Evolutionary conservation across 1,284 basidiomycete genomes (phyloP).

Genomic region (Tilletia setariae): DNA sequence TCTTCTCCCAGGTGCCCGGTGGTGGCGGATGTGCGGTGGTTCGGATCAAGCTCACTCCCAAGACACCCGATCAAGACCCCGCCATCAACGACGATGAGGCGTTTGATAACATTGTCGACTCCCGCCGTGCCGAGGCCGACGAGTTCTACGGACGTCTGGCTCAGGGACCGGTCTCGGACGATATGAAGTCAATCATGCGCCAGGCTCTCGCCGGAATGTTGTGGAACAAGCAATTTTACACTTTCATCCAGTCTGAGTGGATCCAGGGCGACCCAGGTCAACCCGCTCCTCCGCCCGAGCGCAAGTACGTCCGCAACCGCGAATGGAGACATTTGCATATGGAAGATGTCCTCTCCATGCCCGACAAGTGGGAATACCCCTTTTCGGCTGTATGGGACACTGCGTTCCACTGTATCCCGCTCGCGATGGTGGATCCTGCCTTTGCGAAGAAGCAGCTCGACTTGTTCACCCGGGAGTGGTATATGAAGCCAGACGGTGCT

Average conservation of each 20-base stretch:
- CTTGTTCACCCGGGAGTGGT: constrained; percentile 94
- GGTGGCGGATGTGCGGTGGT: constrained; percentile 93
- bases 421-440: constrained; percentile 87
- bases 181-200: constrained; percentile 91
- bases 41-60: constrained; percentile 83
- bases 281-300: constrained; percentile 84
- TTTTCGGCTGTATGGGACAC: constrained; percentile 69
- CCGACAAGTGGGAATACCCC: constrained; percentile 89
- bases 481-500: constrained; percentile 93
- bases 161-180: constrained; percentile 70
- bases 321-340: constrained; percentile 80
- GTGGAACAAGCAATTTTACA: constrained; percentile 95
- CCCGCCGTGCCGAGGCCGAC: constrained; percentile 78
- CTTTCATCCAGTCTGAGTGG: constrained; percentile 95
- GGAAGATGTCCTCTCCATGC: constrained; percentile 95
- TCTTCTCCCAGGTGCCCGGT: constrained; percentile 79
- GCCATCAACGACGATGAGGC: constrained; percentile 80
- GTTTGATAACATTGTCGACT: constrained; percentile 82
- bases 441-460: constrained; percentile 98
- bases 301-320: constrained; percentile 79
- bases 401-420: constrained; percentile 95
- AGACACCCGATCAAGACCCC: constrained; percentile 69
- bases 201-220: constrained; percentile 98
- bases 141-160: constrained; percentile 86
- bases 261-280: constrained; percentile 89